These are phyloP conservation scores for Tolypocladium album DNA, from an alignment of 2,329 filamentous ascomycete species.

Conservation along the genomic window DNA sequence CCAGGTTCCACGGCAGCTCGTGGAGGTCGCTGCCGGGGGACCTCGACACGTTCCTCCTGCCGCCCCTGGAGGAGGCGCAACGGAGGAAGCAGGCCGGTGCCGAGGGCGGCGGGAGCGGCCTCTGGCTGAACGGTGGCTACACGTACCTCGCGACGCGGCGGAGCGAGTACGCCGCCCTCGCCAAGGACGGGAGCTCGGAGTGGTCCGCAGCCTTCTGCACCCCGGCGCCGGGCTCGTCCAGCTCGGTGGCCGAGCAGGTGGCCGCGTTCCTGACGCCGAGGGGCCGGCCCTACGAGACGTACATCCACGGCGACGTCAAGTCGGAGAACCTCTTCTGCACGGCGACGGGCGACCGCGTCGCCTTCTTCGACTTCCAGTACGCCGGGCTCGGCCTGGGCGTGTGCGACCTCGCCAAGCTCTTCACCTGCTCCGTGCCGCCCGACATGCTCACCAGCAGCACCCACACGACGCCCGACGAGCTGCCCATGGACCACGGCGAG, in stretches of 20 bases:
- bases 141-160: constrained; percentile 55
- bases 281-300: constrained; percentile 36
- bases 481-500: constrained; percentile 42
- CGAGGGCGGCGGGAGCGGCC: constrained; percentile 9
- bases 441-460: constrained; percentile 31
- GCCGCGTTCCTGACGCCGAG: constrained; percentile 38
- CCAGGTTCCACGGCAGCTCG: constrained; percentile 47
- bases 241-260: constrained; percentile 39
- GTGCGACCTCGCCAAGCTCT: constrained; percentile 56
- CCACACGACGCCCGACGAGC: constrained; percentile 18
- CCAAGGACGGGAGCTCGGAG: constrained; percentile 34
- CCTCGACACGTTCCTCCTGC: constrained; percentile 30
- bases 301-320: constrained; percentile 61
- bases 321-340: constrained; percentile 57
- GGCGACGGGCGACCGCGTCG: constrained; percentile 34
- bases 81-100: constrained; percentile 9
- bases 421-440: constrained; percentile 53
- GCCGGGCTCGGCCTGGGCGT: constrained; percentile 52
- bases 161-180: constrained; percentile 41
- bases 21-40: constrained; percentile 22
- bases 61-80: constrained; percentile 44
- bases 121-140: constrained; percentile 59
- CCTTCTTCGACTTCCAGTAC: constrained; percentile 63
- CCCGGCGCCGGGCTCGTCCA: constrained; percentile 3
- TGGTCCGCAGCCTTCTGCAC: constrained; percentile 43